Conservation (phyloP, 306 rosid genomes). For the Acmispon strigosus region DNA sequence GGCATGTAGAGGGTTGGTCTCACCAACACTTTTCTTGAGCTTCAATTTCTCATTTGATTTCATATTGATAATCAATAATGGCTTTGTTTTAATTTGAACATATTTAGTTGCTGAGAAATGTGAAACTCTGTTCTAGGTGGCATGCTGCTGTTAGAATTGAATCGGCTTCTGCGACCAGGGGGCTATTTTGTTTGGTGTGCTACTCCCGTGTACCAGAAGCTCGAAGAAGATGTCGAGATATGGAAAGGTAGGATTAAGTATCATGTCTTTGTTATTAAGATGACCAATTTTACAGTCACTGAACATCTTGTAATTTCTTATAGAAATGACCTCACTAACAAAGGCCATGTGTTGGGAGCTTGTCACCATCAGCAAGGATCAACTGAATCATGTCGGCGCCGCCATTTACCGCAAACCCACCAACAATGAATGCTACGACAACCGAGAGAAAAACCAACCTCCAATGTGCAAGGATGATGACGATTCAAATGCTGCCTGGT, state of each 20-base stretch:
- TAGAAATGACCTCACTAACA: conserved; percentile 72
- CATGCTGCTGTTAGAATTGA: conserved; percentile 74
- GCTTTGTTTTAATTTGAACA: neutral
- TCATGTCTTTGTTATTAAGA: neutral
- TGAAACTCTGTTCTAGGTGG: conserved; percentile 48
- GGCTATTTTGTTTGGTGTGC: conserved; percentile 88
- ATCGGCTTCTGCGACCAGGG: conserved; percentile 74
- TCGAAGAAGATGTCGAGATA: conserved; percentile 71
- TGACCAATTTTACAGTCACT: neutral
- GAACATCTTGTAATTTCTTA: neutral
- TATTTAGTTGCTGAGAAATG: neutral
- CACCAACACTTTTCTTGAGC: neutral
- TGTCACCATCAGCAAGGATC: conserved; percentile 66
- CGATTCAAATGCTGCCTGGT: conserved; percentile 96
- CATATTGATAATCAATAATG: neutral
- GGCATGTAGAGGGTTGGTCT: conserved; percentile 72
- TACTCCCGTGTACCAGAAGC: conserved; percentile 86
- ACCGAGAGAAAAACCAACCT: conserved; percentile 59
- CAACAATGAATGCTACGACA: conserved; percentile 66
- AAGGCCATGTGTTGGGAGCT: conserved; percentile 90
- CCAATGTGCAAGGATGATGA: conserved; percentile 72
- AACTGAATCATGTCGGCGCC: conserved; percentile 51
- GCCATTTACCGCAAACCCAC: conserved; percentile 80
- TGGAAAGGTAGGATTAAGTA: conserved; percentile 51
- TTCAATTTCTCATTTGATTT: conserved; percentile 1